phyloP scores from a whole-genome alignment of 805 yeast genomes.

The Starmerella bombi region DNA sequence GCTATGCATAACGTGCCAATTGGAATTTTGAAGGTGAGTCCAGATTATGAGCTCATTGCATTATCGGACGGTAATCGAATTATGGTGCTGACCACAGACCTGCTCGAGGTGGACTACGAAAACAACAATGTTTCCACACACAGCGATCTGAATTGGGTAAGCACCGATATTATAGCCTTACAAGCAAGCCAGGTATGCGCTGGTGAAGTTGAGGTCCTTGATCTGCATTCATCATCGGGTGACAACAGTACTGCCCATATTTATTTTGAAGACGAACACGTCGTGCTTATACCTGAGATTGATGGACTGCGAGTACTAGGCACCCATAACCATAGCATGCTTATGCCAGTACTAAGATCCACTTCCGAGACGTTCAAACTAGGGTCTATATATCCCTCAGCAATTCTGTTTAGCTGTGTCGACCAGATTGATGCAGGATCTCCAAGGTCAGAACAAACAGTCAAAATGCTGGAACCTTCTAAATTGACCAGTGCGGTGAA shows the following conservation, averaged over 20 bases:
- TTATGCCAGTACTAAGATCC: slow-evolving; percentile 46
- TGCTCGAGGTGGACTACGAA: background rate
- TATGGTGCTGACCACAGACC: slow-evolving; percentile 8
- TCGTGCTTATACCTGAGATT: slow-evolving; percentile 36
- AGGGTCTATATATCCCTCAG: slow-evolving; percentile 74
- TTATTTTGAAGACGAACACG: slow-evolving; percentile 24
- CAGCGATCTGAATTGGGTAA: slow-evolving; percentile 50
- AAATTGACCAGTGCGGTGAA: slow-evolving; percentile 47
- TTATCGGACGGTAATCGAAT: slow-evolving; percentile 6
- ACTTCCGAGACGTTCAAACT: slow-evolving; percentile 57
- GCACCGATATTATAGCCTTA: slow-evolving; percentile 63
- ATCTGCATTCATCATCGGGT: background rate
- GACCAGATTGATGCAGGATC: slow-evolving; percentile 52
- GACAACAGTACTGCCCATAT: slow-evolving; percentile 21
- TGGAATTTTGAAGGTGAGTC: background rate
- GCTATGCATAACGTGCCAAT: slow-evolving; percentile 2
- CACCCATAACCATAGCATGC: slow-evolving; percentile 41
- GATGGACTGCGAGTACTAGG: slow-evolving; percentile 70
- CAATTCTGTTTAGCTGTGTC: slow-evolving; percentile 68
- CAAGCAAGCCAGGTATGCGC: slow-evolving; percentile 41
- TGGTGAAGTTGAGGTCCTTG: slow-evolving; percentile 35
- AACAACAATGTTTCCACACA: background rate
- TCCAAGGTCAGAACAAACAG: slow-evolving; percentile 69
- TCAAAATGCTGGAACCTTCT: slow-evolving; percentile 41
- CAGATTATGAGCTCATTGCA: background rate